Conservation (phyloP, 345 rosid species). For the Balakata baccata region DNA sequence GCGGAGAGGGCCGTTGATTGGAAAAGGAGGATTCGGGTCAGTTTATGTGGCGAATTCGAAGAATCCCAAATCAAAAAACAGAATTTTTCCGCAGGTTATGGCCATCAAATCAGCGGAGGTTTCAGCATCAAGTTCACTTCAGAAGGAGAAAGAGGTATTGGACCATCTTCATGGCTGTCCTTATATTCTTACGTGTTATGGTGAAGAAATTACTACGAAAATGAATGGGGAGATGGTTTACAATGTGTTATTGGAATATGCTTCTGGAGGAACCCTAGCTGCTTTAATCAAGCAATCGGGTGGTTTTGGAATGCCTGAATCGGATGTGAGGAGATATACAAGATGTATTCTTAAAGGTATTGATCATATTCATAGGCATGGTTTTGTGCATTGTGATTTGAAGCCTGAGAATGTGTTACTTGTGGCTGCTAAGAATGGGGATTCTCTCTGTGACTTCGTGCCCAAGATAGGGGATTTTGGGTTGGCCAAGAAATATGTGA, state of each 20-base stretch:
- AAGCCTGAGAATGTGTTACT: constrained; percentile 58
- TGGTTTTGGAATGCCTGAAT: constrained; percentile 48
- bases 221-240: constrained; percentile 42
- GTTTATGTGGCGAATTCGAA: constrained; percentile 46
- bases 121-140: constrained; percentile 33
- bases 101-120: constrained; percentile 66
- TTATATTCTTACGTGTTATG: constrained; percentile 51
- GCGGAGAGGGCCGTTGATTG: constrained; percentile 65
- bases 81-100: constrained; percentile 36
- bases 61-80: constrained; percentile 12
- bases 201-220: constrained; percentile 40
- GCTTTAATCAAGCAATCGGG: constrained; percentile 27
- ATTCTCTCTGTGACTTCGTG: background rate
- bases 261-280: constrained; percentile 65
- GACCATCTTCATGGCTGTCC: constrained; percentile 41
- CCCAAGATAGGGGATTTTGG: constrained; percentile 74
- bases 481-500: constrained; percentile 44
- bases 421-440: constrained; percentile 34
- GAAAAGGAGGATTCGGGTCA: constrained; percentile 62
- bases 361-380: constrained; percentile 50
- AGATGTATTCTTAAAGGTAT: constrained; percentile 56
- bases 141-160: constrained; percentile 50
- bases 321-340: constrained; percentile 45
- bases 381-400: constrained; percentile 70
- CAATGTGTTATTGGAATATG: constrained; percentile 67